Evolutionary conservation across 2,329 filamentous ascomycete species (phyloP), one percentile per base, ranked within the genome.

Genomic region (Akanthomyces muscarius): DNA sequence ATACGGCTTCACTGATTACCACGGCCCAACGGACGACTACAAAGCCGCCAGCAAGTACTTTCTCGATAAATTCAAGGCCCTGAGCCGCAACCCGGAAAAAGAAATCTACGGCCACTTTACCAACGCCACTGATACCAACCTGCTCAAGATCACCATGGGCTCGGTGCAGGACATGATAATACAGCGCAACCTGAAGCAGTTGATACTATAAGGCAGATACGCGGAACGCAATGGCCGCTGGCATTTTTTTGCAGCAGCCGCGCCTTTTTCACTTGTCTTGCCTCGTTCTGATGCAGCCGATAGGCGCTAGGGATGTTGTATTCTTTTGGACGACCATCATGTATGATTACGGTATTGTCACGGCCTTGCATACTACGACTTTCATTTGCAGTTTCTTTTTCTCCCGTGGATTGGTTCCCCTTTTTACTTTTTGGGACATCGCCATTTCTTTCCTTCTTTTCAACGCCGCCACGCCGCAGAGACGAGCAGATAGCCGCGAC

Each of bases 131-230:
- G 84, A 86, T 68, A 86, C 90, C 41, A 92, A 91, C 71, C 77
- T 94, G 66, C 82, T 94, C 68, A 93, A 92, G 78, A 91, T 92
- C 67, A 94, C 91, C 45, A 94, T 94, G 91, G 83, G 85, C 66
- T 91, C 89, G 13, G 90, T 94, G 62, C 90, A 94, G 76, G 90
- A 94, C 74, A 94, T 92, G 87, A 91, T 92, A 70, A 91, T 92
- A 71, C 89, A 92, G 76, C 89, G 89, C 73, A 92, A 92, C 74
- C 81, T 93, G 62, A 90, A 91, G 77, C 88, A 89, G 76, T 80
- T 92, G 71, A 91, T 93, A 71, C 79, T 90, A 76, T 90, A 77
- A 62, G 61, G 54, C 47, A 50, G 23, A 59, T 51, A 28, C 28
- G 47, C 47, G 36, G 36, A 25, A 23, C 47, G 48, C 47, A 7